These are phyloP conservation scores for Colletotrichum graminicola DNA, from an alignment of 2,329 filamentous ascomycete species.

Conservation along the genomic window DNA sequence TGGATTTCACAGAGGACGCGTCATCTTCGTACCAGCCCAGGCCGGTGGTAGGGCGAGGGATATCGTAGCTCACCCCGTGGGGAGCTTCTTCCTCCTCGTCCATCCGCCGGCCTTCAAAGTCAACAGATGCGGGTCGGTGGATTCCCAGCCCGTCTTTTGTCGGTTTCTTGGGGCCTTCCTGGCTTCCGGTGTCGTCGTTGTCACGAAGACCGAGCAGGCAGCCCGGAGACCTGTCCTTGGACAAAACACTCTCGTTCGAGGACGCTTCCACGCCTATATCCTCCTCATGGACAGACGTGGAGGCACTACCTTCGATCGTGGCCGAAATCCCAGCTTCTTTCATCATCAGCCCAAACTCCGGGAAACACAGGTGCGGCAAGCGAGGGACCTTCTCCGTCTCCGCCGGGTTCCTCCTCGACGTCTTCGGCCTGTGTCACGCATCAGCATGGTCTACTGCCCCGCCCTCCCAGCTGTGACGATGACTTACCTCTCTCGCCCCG, in stretches of 20 bases:
- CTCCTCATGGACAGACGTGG: neutral
- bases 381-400: neutral
- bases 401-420: neutral
- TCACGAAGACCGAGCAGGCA: neutral
- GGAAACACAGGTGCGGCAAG: conserved; percentile 4
- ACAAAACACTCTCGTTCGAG: neutral
- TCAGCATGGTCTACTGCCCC: neutral
- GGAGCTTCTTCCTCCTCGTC: neutral
- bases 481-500: conserved; percentile 5
- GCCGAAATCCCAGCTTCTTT: neutral
- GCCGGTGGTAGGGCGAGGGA: conserved; percentile 1
- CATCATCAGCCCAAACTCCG: neutral
- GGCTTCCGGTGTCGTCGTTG: neutral
- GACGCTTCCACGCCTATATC: neutral
- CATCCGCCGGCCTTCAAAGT: conserved; percentile 1
- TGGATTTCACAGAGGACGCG: neutral
- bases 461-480: too few relatives aligned
- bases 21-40: conserved; percentile 24
- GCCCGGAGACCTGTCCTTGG: neutral
- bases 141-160: neutral
- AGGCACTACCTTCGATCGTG: neutral
- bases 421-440: neutral
- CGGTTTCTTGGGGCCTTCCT: neutral
- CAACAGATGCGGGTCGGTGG: neutral
- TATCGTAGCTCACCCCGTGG: neutral